phyloP scores from a whole-genome alignment of 768 basidiomycete species.

The Pulveroboletus sp. region DNA sequence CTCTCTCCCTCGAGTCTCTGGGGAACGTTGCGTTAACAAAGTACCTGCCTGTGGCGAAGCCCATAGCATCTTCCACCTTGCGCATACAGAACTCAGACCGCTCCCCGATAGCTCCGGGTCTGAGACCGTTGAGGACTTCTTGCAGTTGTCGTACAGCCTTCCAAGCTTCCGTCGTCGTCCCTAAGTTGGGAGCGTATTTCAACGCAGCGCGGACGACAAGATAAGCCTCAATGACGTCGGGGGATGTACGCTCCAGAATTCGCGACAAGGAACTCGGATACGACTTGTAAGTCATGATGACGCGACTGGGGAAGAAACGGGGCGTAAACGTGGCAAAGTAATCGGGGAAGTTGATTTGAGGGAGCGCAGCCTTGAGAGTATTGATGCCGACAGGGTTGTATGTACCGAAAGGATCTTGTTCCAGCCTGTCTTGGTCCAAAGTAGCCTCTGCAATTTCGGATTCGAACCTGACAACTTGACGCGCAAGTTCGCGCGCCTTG shows the following conservation, averaged over 20 bases:
- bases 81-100: conserved; percentile 80
- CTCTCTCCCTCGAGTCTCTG: conserved; percentile 73
- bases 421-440: conserved; percentile 72
- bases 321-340: conserved; percentile 87
- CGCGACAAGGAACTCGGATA: conserved; percentile 65
- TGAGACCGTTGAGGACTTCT: conserved; percentile 76
- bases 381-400: conserved; percentile 81
- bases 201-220: conserved; percentile 76
- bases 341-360: conserved; percentile 75
- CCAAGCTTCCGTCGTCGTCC: conserved; percentile 74
- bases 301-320: conserved; percentile 64
- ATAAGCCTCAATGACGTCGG: conserved; percentile 81
- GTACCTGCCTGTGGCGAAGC: conserved; percentile 86
- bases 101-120: conserved; percentile 81
- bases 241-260: conserved; percentile 63
- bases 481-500: conserved; percentile 60
- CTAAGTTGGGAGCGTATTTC: conserved; percentile 64
- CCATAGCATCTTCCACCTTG: conserved; percentile 66
- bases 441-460: conserved; percentile 70
- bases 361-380: conserved; percentile 63
- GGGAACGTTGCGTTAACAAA: conserved; percentile 85
- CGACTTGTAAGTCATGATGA: conserved; percentile 80
- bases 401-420: conserved; percentile 77
- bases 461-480: conserved; percentile 75
- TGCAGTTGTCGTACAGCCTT: conserved; percentile 64